Evolutionary conservation across 1,284 basidiomycete species (phyloP), one percentile per base, ranked within the genome.

Genomic region (Apiotrichum veenhuisii): DNA sequence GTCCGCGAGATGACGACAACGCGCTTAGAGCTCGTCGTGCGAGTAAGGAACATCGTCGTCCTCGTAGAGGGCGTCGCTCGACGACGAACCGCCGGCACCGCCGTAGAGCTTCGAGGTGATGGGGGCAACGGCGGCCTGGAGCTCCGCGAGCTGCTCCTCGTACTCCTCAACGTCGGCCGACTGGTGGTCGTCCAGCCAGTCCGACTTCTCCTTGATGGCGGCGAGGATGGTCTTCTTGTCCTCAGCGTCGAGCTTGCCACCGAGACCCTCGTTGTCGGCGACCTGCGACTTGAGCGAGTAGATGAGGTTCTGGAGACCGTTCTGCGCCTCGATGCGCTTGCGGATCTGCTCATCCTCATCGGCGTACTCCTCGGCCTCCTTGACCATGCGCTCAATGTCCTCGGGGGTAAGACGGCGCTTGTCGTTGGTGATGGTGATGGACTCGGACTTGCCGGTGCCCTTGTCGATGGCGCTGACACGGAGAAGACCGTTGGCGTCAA

Each of bases 371-470:
- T 94, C 90, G n/a, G 90, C 91, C 71, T 94, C 91, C 54, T 80
- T 82, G 61, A 94, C 88, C 91, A 93, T 94, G 61, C 89, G 87
- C 71, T 92, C 89, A 69, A 92, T 92, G 66, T 92, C 91, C 68
- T 92, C 90, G 58, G 87, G 83, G 33, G 83, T 84, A 41, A 94
- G 83, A 78, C 91, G 88, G 56, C 88, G 68, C 61, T 74, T 62
- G 62, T 73, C 71, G 77, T 91, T 91, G 64, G 84, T 91, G 78
- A 92, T 92, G 40, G 87, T 89, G 73, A 93, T 91, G 18, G 86
- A 88, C 77, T 92, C 87, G 17, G 85, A 85, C 79, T 92, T 93
- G 72, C 91, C 91, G 73, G 89, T 93, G 76, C 88, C 91, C 87
- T 93, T 95, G 78, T 94, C 92, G 48, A 84, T 81, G 20, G 91